These are phyloP conservation scores for Ceratocystis harringtonii DNA, from an alignment of 2,329 filamentous ascomycete genomes.

Conservation along the genomic window DNA sequence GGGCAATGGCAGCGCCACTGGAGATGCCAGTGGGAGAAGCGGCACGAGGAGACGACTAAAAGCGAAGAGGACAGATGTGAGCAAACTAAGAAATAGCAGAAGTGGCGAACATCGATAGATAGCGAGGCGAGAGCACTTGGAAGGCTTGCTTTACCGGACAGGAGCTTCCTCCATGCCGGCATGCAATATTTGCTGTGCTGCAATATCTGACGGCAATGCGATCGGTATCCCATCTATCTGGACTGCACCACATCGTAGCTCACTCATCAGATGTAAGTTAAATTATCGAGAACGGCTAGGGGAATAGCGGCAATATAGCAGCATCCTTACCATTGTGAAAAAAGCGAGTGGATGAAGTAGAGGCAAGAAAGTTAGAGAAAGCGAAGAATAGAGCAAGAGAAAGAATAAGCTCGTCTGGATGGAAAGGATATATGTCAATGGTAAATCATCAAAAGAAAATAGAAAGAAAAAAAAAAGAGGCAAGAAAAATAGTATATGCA, in stretches of 20 bases:
- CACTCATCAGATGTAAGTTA: neutral
- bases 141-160: neutral
- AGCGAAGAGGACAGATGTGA: neutral
- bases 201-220: neutral
- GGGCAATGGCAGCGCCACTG: conserved; percentile 55
- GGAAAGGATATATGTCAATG: neutral
- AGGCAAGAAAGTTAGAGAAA: neutral
- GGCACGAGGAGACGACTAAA: conserved; percentile 43
- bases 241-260: neutral
- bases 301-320: neutral
- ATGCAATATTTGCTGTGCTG: neutral
- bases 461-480: neutral
- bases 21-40: conserved; percentile 44
- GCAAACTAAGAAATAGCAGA: neutral
- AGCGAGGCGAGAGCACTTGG: neutral
- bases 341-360: neutral
- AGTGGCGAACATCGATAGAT: neutral
- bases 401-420: neutral
- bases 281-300: conserved; percentile 10
- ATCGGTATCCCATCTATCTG: neutral
- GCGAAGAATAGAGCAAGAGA: neutral
- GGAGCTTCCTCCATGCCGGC: neutral
- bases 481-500: neutral
- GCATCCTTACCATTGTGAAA: conserved; percentile 6
- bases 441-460: neutral